Conservation (phyloP, 2,329 filamentous ascomycete genomes). For the Penicillium brasilianum region DNA sequence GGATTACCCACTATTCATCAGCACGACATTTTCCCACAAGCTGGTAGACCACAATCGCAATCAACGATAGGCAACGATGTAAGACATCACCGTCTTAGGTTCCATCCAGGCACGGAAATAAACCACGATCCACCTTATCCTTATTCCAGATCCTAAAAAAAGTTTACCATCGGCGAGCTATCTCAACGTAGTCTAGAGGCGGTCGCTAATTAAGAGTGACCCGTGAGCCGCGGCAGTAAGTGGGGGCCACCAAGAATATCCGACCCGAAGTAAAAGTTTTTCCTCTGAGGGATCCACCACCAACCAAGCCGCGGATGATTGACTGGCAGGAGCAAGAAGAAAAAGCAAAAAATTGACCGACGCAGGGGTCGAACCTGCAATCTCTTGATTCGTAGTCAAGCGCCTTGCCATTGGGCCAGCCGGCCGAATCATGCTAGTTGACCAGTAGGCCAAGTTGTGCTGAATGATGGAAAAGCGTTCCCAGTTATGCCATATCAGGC, state of each 20-base stretch:
- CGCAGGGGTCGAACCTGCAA: conserved; percentile 55
- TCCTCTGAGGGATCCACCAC: neutral
- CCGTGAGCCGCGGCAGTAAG: neutral
- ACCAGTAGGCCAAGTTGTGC: neutral
- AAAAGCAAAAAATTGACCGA: conserved; percentile 41
- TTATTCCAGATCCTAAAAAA: neutral
- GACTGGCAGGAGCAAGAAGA: neutral
- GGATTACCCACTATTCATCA: neutral
- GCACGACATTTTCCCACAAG: too few species aligned
- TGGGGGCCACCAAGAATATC: neutral
- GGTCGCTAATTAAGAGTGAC: neutral
- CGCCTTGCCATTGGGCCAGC: conserved; percentile 57
- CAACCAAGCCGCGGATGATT: neutral
- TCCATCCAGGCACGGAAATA: neutral
- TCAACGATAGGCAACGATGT: neutral
- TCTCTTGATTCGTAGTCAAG: conserved; percentile 60
- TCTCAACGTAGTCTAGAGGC: neutral
- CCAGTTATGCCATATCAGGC: neutral
- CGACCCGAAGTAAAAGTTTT: neutral
- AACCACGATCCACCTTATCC: neutral
- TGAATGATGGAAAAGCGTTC: neutral
- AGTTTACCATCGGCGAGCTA: conserved; percentile 11
- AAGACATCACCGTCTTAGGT: conserved; percentile 2
- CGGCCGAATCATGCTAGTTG: conserved; percentile 24
- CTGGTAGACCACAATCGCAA: too few species aligned